A percentile compares a stretch with the other conserved stretches of the same genome.
Evolutionary conservation across 2,329 filamentous ascomycete genomes (phyloP).

Genomic region (Chaetomium globosum): DNA sequence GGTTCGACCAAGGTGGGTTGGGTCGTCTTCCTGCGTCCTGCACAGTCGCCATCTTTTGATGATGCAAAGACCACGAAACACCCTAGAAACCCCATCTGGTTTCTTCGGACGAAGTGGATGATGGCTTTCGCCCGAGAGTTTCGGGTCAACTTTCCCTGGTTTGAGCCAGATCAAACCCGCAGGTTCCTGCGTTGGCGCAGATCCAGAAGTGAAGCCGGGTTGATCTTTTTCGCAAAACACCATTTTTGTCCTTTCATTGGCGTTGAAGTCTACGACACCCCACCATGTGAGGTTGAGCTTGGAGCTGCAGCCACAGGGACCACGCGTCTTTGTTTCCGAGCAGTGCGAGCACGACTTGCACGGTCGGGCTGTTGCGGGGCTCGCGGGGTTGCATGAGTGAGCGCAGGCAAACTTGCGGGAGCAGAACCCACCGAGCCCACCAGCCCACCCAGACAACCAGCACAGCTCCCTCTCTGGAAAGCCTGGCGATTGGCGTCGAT

Average conservation of each 20-base stretch:
- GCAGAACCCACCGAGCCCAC: background rate
- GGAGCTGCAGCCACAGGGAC: constrained; percentile 19
- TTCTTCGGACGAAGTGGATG: background rate
- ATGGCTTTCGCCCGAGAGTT: background rate
- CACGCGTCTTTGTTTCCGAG: constrained; percentile 8
- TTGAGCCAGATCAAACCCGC: background rate
- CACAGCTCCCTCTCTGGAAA: background rate
- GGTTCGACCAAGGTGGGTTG: background rate
- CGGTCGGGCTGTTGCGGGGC: constrained; percentile 12
- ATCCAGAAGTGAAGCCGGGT: background rate
- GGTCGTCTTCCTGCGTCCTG: background rate
- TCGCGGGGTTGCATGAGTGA: constrained; percentile 13
- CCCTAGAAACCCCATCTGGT: background rate
- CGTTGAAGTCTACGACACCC: background rate
- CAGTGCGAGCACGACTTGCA: background rate
- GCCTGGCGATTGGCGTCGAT: background rate
- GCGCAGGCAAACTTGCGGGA: background rate
- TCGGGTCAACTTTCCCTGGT: background rate
- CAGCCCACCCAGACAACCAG: too few species aligned
- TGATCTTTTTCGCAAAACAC: constrained; percentile 7
- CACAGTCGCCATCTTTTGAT: constrained; percentile 15
- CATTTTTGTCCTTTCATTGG: constrained; percentile 13
- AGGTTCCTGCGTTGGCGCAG: constrained; percentile 7
- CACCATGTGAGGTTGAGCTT: constrained; percentile 16
- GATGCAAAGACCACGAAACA: constrained; percentile 23